These are phyloP conservation scores for Kwoniella botswanensis DNA, from an alignment of 768 basidiomycete species.

Conservation along the genomic window DNA sequence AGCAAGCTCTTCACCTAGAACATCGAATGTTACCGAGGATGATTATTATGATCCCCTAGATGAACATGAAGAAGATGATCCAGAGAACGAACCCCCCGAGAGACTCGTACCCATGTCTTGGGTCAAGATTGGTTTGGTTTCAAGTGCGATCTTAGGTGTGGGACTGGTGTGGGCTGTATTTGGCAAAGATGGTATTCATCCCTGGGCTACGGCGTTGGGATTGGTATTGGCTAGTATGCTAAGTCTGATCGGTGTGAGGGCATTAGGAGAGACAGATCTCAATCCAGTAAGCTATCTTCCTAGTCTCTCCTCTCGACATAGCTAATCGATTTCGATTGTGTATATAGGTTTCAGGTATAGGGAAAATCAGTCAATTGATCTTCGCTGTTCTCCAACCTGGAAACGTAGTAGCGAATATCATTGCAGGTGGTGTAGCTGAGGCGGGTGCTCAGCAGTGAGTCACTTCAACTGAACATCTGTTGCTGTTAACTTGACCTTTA, in stretches of 20 bases:
- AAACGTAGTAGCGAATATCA: slow-evolving; percentile 96
- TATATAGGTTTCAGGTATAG: slow-evolving; percentile 68
- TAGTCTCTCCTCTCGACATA: neutral
- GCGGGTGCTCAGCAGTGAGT: slow-evolving; percentile 48
- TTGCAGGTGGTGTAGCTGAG: slow-evolving; percentile 91
- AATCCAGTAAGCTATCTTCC: slow-evolving; percentile 56
- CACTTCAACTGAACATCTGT: neutral
- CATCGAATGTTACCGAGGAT: slow-evolving; percentile 30
- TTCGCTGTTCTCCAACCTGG: slow-evolving; percentile 94
- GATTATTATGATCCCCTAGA: slow-evolving; percentile 47
- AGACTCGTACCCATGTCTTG: slow-evolving; percentile 79
- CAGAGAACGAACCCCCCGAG: slow-evolving; percentile 70
- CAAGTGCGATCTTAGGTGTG: slow-evolving; percentile 72
- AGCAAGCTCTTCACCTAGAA: slow-evolving; percentile 31
- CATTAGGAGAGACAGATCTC: slow-evolving; percentile 92
- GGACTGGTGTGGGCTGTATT: slow-evolving; percentile 85
- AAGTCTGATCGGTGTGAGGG: slow-evolving; percentile 88
- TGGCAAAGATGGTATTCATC: slow-evolving; percentile 86
- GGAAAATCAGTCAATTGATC: slow-evolving; percentile 90
- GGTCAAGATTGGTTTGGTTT: slow-evolving; percentile 72
- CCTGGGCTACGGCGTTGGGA: slow-evolving; percentile 90
- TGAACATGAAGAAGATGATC: slow-evolving; percentile 64
- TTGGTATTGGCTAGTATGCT: slow-evolving; percentile 81
- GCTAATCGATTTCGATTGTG: neutral
- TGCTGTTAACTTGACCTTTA: too few species aligned